Base-by-base conservation (phyloP, 768 basidiomycete genomes). In the Lentinula sp. region DNA sequence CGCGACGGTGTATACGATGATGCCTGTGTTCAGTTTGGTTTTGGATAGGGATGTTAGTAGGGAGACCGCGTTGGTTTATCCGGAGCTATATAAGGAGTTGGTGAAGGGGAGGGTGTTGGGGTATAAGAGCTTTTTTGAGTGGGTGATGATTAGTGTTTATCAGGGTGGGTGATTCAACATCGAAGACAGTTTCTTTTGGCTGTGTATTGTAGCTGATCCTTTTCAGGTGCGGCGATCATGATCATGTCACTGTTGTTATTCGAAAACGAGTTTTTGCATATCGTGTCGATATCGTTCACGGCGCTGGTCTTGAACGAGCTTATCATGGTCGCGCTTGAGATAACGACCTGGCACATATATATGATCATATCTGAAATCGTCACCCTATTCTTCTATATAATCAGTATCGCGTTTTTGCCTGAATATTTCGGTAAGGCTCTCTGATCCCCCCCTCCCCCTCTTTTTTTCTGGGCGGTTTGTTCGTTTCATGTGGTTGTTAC, bases 281-380 rank as follows among this genome's bases (percentile, higher is more conserved):
- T 99, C 62, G 97, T 99, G 35, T 90, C 96, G 18, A 99, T 98
- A 66, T 98, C 97, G 0, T 99, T 97, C 72, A 97, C 95, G 1
- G 93, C 97, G 0, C 79, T 98, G 60, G 85, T 99, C 64, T 78
- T 98, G 33, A 99, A 99, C 70, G 97, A 98, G 71, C 85, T 99
- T 55, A 94, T 98, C 74, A 99, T 98, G 97, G 97, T 98, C 50
- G 95, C 95, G 2, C 73, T 98, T 66, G 95, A 98, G 74, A 95
- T 98, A 62, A 98, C 95, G 3, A 98, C 93, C 63, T 99, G 96
- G 94, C 97, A 99, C 74, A 68, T 86, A 4, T 97, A 97, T 74
- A 98, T 98, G 96, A 83, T 95, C 57, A 77, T 96, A 43, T 89
- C 93, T 1, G 94, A 97, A 71, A 77, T 98, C 39, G 89, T 88